Evolutionary conservation across 345 rosid genomes (phyloP).

Genomic region (Brassica napus): DNA sequence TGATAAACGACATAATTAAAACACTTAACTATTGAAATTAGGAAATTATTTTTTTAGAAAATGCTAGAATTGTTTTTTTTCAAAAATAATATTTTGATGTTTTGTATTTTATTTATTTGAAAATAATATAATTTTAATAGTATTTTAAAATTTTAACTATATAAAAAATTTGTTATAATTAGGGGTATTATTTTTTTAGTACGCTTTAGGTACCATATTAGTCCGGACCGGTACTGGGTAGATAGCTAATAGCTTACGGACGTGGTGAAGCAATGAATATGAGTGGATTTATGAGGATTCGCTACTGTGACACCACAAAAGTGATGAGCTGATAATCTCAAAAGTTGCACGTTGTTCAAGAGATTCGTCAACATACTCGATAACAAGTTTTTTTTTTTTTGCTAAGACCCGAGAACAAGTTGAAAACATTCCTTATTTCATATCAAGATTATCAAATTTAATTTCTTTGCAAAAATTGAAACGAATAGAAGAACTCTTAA

Average conservation of each 20-base stretch:
- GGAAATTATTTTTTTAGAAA: no score
- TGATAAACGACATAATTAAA: no score
- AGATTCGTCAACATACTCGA: background rate
- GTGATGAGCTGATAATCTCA: background rate
- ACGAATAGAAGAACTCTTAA: background rate
- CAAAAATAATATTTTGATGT: no score
- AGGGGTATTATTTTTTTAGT: no score
- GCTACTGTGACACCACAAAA: background rate
- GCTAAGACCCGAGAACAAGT: background rate
- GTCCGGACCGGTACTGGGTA: background rate
- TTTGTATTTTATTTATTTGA: no score
- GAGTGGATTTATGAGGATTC: background rate
- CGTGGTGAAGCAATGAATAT: slow-evolving; percentile 16
- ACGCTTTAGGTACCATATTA: no score
- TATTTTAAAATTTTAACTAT: no score
- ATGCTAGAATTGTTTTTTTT: no score
- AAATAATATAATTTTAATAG: no score
- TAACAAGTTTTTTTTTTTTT: no score
- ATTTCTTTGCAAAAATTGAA: background rate
- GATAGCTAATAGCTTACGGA: slow-evolving; percentile 2
- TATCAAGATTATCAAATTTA: slow-evolving; percentile 9
- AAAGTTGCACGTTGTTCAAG: background rate
- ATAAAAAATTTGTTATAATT: no score
- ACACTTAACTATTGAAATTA: no score
- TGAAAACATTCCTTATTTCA: background rate